phyloP scores from a whole-genome alignment of 2,329 filamentous ascomycete species.

The Ilyonectria sp. region DNA sequence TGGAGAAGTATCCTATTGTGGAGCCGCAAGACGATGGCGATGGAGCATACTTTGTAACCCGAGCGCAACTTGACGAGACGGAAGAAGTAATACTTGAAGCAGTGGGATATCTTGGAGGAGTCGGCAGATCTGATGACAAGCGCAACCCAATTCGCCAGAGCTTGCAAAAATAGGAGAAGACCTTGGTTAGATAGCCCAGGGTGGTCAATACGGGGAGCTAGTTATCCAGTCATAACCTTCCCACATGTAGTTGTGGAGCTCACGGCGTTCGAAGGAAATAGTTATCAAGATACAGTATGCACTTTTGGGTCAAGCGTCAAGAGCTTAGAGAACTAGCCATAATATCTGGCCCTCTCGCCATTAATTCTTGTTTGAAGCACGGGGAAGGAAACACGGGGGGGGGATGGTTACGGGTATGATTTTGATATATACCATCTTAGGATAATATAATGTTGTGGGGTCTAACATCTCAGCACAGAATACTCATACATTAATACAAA shows the following conservation, averaged over 20 bases:
- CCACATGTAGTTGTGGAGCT: no score
- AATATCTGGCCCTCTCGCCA: no score
- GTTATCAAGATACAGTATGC: no score
- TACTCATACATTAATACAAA: not conserved
- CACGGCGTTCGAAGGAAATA: no score
- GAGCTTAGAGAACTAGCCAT: no score
- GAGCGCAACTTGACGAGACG: conserved; percentile 34
- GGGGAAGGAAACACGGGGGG: no score
- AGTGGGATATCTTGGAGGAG: conserved; percentile 49
- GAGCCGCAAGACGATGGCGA: conserved; percentile 3
- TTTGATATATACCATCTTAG: not conserved
- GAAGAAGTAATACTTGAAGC: conserved; percentile 40
- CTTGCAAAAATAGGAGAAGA: not conserved
- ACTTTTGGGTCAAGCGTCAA: no score
- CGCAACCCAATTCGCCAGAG: conserved; percentile 3
- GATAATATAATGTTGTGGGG: no score
- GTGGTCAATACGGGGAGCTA: not conserved
- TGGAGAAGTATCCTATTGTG: conserved; percentile 42
- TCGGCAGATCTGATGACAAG: conserved; percentile 37
- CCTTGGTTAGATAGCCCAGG: not conserved
- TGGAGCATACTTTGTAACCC: conserved; percentile 32
- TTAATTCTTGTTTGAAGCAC: no score
- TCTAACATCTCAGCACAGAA: not conserved
- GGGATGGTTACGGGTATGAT: not conserved
- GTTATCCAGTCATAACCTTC: not conserved